phyloP scores from a whole-genome alignment of 495 filamentous ascomycete genomes.

The Poronia punctata region DNA sequence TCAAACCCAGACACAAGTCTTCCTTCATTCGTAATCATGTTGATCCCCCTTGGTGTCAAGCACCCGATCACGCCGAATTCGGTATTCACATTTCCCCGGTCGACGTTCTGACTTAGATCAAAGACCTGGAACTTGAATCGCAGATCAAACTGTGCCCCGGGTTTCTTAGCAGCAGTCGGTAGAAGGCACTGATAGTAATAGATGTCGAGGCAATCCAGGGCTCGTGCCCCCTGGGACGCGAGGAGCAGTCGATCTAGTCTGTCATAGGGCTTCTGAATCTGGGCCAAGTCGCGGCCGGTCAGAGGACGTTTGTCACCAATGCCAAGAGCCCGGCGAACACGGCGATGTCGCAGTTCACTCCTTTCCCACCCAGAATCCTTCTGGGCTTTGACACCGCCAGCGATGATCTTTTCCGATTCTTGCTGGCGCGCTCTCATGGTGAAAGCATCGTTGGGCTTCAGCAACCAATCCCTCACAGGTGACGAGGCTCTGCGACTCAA shows the following conservation, averaged over 20 bases:
- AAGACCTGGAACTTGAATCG: conserved; percentile 54
- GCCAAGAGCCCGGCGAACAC: conserved; percentile 35
- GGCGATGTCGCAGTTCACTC: conserved; percentile 50
- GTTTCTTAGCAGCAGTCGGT: background rate
- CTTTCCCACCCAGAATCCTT: conserved; percentile 46
- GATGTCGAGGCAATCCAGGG: conserved; percentile 65
- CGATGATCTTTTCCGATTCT: conserved; percentile 28
- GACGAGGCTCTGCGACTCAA: conserved; percentile 56
- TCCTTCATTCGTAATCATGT: conserved; percentile 55
- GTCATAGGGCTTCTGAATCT: conserved; percentile 49
- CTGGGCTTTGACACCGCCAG: conserved; percentile 7
- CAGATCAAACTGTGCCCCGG: conserved; percentile 42
- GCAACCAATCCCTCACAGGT: conserved; percentile 56
- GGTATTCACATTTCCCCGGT: conserved; percentile 34
- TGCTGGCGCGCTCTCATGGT: conserved; percentile 42
- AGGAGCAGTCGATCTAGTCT: conserved; percentile 34
- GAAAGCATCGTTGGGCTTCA: conserved; percentile 49
- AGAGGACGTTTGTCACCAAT: conserved; percentile 50
- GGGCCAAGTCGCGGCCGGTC: conserved; percentile 50
- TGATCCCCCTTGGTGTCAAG: conserved; percentile 62
- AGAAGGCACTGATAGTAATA: conserved; percentile 39
- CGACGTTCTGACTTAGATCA: conserved; percentile 74
- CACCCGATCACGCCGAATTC: conserved; percentile 58
- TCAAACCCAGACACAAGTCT: conserved; percentile 61
- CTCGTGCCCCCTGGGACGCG: conserved; percentile 39